These are phyloP conservation scores for Wickerhamiella hasegawae DNA, from an alignment of 805 yeast genomes.

Conservation along the genomic window DNA sequence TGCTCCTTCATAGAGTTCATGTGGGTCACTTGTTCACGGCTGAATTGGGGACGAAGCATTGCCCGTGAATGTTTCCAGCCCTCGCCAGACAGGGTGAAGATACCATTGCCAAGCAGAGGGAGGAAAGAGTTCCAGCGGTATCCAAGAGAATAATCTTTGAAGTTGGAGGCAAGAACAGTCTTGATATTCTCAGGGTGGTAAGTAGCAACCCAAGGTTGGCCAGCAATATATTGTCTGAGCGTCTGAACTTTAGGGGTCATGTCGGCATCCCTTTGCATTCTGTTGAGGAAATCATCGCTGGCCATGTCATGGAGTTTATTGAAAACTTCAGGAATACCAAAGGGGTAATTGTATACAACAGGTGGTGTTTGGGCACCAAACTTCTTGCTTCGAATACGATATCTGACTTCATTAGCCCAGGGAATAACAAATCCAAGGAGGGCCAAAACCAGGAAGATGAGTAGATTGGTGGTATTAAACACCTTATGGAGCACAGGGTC, in stretches of 20 bases:
- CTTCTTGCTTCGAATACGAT: not conserved
- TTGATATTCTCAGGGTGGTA: constrained; percentile 18
- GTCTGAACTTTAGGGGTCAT: not conserved
- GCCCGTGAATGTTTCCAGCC: constrained; percentile 21
- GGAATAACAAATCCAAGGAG: too few species aligned
- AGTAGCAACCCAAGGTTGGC: constrained; percentile 9
- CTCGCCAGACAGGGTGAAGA: constrained; percentile 19
- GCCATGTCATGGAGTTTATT: not conserved
- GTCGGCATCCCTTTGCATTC: not conserved
- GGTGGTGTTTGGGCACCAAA: not conserved
- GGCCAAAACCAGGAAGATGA: too few species aligned
- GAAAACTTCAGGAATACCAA: not conserved
- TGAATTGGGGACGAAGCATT: constrained; percentile 19
- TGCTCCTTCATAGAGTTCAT: constrained; percentile 14
- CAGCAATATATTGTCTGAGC: constrained; percentile 1
- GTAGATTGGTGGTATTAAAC: too few species aligned
- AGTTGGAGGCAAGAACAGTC: constrained; percentile 16
- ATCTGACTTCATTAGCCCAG: not conserved
- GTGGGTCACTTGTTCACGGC: constrained; percentile 16
- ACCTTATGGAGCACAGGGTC: too few species aligned
- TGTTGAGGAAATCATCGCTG: not conserved
- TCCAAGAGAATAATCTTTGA: constrained; percentile 18
- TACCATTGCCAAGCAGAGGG: constrained; percentile 17
- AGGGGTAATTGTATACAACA: not conserved
- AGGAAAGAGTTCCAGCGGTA: constrained; percentile 13